Evolutionary conservation across 495 filamentous ascomycete genomes (phyloP), one percentile per base, ranked within the genome.

Genomic region (Trichocladium uniseriatum): DNA sequence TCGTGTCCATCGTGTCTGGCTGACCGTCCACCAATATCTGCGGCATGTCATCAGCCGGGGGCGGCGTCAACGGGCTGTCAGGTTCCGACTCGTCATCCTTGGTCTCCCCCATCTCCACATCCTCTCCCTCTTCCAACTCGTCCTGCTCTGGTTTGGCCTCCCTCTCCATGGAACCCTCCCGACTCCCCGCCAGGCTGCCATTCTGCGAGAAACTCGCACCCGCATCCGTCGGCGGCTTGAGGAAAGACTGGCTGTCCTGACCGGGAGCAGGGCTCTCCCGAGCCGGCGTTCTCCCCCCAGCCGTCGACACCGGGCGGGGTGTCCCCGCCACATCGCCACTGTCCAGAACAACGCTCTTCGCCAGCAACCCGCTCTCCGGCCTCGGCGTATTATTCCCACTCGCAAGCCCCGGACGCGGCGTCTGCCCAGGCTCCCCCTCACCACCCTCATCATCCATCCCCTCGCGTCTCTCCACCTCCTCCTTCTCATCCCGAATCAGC

Each of bases 401-500:
- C 5, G 53, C 61, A 20, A 58, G 57, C 37, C 65, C 68, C 24
- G 69, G 65, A 1, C 71, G 57, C 1, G 72, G 71, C 1, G 72
- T 76, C 39, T 65, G 58, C 45, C 66, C 56, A 15, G 52, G 3
- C 24, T 27, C 56, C 20, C 57, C 45, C 37, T 46, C 22, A 6
- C 13, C 38, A 19, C 38, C 38, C 13, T 27, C 38, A n/a, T 87
- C 87, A 53, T 85, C 86, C 58, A 92, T 94, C 24, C 91, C 91
- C 62, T 95, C 78, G 21, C 75, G 69, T 7, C 78, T 64, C 52
- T 81, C 78, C 3, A 77, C 72, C 68, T 95, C 92, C 63, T 97
- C 92, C 66, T 96, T 96, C 72, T 96, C 89, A 65, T 96, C 89
- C 36, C 87, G 79, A 55, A 98, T 97, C 57, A 94, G 69, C 28